Evolutionary conservation across 2,329 filamentous ascomycete genomes (phyloP).

Genomic region (Fusarium equiseti): DNA sequence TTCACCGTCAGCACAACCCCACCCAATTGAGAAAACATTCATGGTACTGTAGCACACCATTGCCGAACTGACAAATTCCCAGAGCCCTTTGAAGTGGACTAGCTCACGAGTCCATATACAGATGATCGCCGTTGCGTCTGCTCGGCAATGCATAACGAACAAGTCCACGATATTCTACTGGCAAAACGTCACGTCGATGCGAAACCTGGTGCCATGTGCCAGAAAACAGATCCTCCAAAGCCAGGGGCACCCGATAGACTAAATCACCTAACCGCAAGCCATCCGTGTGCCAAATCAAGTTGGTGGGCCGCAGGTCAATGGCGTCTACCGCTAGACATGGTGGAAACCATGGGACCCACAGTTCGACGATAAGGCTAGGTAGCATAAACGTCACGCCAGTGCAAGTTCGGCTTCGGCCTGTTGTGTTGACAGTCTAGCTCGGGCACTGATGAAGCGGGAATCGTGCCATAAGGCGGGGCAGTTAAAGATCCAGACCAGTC

Average conservation of each 20-base stretch:
- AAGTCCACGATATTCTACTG: constrained; percentile 17
- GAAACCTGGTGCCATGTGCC: constrained; percentile 41
- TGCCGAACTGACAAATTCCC: background rate
- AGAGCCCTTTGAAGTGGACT: background rate
- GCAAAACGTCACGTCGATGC: constrained; percentile 32
- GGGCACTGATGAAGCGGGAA: constrained; percentile 42
- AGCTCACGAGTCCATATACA: background rate
- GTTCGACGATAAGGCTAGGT: constrained; percentile 40
- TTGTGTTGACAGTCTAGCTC: constrained; percentile 38
- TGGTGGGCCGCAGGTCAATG: constrained; percentile 33
- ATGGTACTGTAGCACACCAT: background rate
- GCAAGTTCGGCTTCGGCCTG: constrained; percentile 24
- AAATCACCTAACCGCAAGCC: constrained; percentile 45
- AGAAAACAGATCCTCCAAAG: constrained; percentile 34
- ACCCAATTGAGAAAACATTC: background rate
- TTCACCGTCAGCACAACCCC: constrained; percentile 1
- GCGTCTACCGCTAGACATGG: constrained; percentile 34
- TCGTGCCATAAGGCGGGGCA: constrained; percentile 48
- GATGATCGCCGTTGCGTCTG: background rate
- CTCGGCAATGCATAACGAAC: background rate
- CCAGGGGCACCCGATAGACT: constrained; percentile 40
- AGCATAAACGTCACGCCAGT: constrained; percentile 45
- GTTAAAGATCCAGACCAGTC: constrained; percentile 47
- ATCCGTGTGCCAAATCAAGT: constrained; percentile 47
- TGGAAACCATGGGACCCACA: constrained; percentile 16